These are phyloP conservation scores for Pistacia atlantica DNA, from an alignment of 345 rosid species.

Conservation along the genomic window DNA sequence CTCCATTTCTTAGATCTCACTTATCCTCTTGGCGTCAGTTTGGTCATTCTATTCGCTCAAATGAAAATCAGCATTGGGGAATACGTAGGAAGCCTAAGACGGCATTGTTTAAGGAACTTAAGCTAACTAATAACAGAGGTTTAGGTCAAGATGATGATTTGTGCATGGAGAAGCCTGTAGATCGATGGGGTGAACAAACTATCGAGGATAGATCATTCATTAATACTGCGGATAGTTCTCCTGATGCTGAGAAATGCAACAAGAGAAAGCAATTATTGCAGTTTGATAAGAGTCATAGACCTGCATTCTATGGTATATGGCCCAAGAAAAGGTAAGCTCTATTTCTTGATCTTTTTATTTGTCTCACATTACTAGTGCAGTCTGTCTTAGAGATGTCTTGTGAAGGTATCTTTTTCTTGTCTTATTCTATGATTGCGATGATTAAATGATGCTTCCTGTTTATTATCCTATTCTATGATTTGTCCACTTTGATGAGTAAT, in stretches of 20 bases:
- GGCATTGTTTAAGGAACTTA: constrained; percentile 66
- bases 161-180: constrained; percentile 54
- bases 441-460: too few relatives aligned
- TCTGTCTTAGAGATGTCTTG: not conserved
- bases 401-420: not conserved
- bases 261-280: constrained; percentile 71
- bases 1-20: constrained; percentile 56
- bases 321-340: constrained; percentile 70
- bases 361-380: not conserved
- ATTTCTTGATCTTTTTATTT: constrained; percentile 1
- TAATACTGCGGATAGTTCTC: constrained; percentile 28
- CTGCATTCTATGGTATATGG: constrained; percentile 96
- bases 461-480: not conserved
- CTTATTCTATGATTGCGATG: not conserved
- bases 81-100: constrained; percentile 70
- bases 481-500: not conserved
- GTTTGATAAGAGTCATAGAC: constrained; percentile 84
- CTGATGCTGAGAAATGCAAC: constrained; percentile 37
- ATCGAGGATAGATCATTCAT: constrained; percentile 31
- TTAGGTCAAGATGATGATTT: constrained; percentile 41
- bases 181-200: constrained; percentile 46
- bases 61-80: constrained; percentile 67
- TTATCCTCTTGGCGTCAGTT: constrained; percentile 68
- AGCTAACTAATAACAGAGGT: constrained; percentile 52
- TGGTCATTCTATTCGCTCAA: constrained; percentile 49